Evolutionary conservation across 768 basidiomycete species (phyloP).

Genomic region (Trametes cubensis): DNA sequence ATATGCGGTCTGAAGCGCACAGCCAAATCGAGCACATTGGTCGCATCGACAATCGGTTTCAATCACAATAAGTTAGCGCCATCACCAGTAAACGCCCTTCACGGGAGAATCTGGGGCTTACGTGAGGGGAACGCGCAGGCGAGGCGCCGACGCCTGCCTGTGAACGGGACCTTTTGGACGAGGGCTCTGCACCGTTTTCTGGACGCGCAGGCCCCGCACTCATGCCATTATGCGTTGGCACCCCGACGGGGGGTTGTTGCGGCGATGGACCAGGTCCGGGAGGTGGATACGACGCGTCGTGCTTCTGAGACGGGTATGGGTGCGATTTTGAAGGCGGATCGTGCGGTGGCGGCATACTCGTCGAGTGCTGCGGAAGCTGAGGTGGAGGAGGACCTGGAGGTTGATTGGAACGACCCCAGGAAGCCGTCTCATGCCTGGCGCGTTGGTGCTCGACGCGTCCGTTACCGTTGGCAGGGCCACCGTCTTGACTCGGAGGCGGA

Average conservation of each 20-base stretch:
- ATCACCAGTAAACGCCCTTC: constrained; percentile 24
- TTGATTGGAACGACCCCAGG: constrained; percentile 28
- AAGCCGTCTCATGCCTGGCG: constrained; percentile 39
- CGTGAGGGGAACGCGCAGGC: constrained; percentile 53
- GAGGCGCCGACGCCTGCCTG: constrained; percentile 42
- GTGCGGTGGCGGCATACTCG: constrained; percentile 29
- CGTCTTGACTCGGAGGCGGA: constrained; percentile 40
- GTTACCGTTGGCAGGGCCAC: constrained; percentile 35
- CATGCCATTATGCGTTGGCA: constrained; percentile 27
- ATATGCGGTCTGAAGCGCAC: constrained; percentile 38
- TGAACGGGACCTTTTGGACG: constrained; percentile 25
- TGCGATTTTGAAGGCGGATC: constrained; percentile 29
- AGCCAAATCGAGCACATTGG: constrained; percentile 16
- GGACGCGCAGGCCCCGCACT: constrained; percentile 27
- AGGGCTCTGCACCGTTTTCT: constrained; percentile 23
- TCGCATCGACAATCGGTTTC: constrained; percentile 24
- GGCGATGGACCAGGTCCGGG: constrained; percentile 49
- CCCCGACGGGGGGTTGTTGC: constrained; percentile 17
- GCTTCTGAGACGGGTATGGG: constrained; percentile 42
- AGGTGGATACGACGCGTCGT: constrained; percentile 53
- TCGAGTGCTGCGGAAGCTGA: constrained; percentile 20
- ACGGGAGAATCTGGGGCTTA: constrained; percentile 38
- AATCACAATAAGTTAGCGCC: constrained; percentile 25
- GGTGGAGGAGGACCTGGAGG: constrained; percentile 15
- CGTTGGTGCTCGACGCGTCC: constrained; percentile 38